Evolutionary conservation across 2,329 filamentous ascomycete species (phyloP).

Genomic region (Cladobotryum protrusum): DNA sequence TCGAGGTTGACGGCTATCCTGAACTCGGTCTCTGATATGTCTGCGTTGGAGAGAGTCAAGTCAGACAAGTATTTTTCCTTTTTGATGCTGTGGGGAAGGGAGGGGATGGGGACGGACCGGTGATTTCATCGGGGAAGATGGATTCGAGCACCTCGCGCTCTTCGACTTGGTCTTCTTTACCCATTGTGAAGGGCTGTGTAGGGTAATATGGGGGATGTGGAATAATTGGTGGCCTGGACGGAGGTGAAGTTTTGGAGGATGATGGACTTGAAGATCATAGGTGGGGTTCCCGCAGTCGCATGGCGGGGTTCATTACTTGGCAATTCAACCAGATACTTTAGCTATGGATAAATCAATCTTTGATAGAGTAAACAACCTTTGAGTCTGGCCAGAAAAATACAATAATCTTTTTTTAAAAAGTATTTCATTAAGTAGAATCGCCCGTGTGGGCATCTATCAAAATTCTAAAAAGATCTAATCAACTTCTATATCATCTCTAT

Average conservation of each 20-base stretch:
- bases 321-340: background rate
- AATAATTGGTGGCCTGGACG: background rate
- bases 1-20: slow-evolving; percentile 83
- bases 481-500: too few relatives aligned
- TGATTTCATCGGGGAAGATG: slow-evolving; percentile 97
- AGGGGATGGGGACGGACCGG: slow-evolving; percentile 46
- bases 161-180: slow-evolving; percentile 83
- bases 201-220: background rate
- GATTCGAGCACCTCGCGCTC: slow-evolving; percentile 97
- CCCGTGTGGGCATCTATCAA: background rate
- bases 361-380: too few relatives aligned
- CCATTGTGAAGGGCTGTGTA: slow-evolving; percentile 38
- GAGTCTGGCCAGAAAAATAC: too few relatives aligned
- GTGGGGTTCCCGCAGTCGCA: slow-evolving; percentile 19
- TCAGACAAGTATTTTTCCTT: background rate
- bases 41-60: slow-evolving; percentile 37
- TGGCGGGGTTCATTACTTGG: slow-evolving; percentile 23
- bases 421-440: background rate
- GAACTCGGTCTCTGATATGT: slow-evolving; percentile 85
- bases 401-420: background rate
- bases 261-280: slow-evolving; percentile 5
- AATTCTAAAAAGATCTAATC: background rate
- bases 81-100: background rate
- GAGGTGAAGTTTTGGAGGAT: background rate
- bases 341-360: too few relatives aligned